phyloP scores from a whole-genome alignment of 345 rosid genomes.

The Rhodomyrtus tomentosa region DNA sequence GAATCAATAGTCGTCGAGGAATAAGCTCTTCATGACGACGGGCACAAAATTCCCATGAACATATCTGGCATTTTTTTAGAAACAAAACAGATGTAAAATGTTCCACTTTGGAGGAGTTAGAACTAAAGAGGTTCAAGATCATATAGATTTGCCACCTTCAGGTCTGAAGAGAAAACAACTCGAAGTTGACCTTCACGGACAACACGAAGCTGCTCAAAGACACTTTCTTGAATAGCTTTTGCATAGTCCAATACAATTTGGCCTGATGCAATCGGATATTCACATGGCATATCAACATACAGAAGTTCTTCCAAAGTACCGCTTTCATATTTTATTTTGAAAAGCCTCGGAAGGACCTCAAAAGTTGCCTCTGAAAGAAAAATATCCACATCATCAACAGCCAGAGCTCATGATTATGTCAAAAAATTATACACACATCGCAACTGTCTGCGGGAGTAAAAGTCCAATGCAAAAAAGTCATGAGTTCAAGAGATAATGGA shows the following conservation, averaged over 20 bases:
- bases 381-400: not conserved
- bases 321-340: constrained; percentile 96
- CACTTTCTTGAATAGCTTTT: constrained; percentile 98
- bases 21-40: constrained; percentile 97
- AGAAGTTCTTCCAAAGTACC: constrained; percentile 95
- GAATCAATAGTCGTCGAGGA: constrained; percentile 80
- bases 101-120: not conserved
- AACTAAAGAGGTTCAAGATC: not conserved
- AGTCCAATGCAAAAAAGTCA: not conserved
- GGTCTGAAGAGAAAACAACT: constrained; percentile 85
- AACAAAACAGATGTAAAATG: not conserved
- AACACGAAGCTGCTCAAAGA: constrained; percentile 96
- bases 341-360: constrained; percentile 98
- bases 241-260: constrained; percentile 97
- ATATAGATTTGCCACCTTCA: constrained; percentile 43
- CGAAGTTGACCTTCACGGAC: constrained; percentile 98
- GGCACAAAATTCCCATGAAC: constrained; percentile 99
- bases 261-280: constrained; percentile 78
- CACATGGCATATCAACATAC: constrained; percentile 96
- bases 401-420: not conserved
- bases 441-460: not conserved
- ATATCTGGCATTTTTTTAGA: constrained; percentile 39
- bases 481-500: not conserved
- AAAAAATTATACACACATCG: not conserved
- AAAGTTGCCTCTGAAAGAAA: constrained; percentile 67